Conservation (phyloP, 768 basidiomycete species). For the Tephrocybe sp. region DNA sequence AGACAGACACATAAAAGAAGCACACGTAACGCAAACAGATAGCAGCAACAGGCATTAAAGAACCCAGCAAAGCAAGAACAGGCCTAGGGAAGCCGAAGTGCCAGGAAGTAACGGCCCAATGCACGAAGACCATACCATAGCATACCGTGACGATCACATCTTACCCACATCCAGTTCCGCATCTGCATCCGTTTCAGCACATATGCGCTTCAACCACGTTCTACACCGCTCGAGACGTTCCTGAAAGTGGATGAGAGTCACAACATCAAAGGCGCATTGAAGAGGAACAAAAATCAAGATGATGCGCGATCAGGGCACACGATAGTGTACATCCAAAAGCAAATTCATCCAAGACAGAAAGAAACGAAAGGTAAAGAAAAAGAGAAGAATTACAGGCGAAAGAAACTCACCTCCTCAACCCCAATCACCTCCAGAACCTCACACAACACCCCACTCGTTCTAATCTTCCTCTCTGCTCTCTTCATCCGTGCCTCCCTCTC, state of each 20-base stretch:
- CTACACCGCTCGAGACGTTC: slow-evolving; percentile 9
- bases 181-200: not conserved
- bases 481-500: slow-evolving; percentile 12
- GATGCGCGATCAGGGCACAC: not conserved
- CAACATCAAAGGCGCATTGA: too few relatives aligned
- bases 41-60: too few relatives aligned
- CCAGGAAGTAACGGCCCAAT: too few relatives aligned
- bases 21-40: too few relatives aligned
- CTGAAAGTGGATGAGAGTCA: slow-evolving; percentile 3
- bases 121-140: too few relatives aligned
- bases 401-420: slow-evolving; percentile 32
- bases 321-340: not conserved
- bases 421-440: slow-evolving; percentile 34
- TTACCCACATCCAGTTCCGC: too few relatives aligned
- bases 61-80: too few relatives aligned
- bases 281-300: not conserved
- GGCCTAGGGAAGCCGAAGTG: too few relatives aligned
- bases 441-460: slow-evolving; percentile 30
- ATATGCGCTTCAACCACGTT: slow-evolving; percentile 9
- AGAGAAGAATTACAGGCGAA: not conserved
- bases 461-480: slow-evolving; percentile 26
- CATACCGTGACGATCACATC: too few relatives aligned
- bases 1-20: too few relatives aligned
- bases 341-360: not conserved
- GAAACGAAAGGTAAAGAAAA: not conserved